Base-by-base conservation (phyloP, 1,139 yeast species). In the Pichia sp. region DNA sequence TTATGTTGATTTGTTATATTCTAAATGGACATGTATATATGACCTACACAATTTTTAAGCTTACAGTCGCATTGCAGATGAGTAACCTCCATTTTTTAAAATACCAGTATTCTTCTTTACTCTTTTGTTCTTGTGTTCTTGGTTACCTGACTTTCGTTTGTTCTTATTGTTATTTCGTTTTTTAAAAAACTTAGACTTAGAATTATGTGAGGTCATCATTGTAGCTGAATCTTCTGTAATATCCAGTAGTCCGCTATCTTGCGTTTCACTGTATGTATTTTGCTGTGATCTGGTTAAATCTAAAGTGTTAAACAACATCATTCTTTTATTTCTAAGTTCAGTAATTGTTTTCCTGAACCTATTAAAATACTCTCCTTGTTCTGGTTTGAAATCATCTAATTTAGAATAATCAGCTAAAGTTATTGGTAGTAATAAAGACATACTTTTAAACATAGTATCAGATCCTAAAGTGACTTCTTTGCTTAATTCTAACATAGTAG, bases 401-500 rank as follows among this genome's bases (percentile, higher is more conserved):
- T 64, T 66, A 7, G 69, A 64, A 61, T 73, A 83, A 44, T 76
- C 86, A n/a, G 61, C 63, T 49, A 74, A 75, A 18, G 73, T 74
- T 1, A 73, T 69, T 0, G 90, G 90, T 34, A 83, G 63, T 41
- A 66, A 67, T 26, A 65, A 60, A 0, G 86, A 81, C 75, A 83
- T 73, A 46, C 78, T 80, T 53, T 72, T 73, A 45, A 83, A 60
- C 0, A 81, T 67, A 0, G 63, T 65, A 52, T 80, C 82, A 1
- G 76, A 66, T 4, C 81, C 65, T 43, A 81, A 69, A 25, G 71
- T 67, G 1, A 71, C 65, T 7, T 75, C 68, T 25, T 66, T 64
- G n/a, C 64, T 57, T 38, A 71, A 69, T 8, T 68, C 69, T 50
- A 74, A 58, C 41, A 70, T 71, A 8, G 71, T 70, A 61, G 78